Evolutionary conservation across 1,284 basidiomycete genomes (phyloP).

Genomic region (Quambalaria eucalypti): DNA sequence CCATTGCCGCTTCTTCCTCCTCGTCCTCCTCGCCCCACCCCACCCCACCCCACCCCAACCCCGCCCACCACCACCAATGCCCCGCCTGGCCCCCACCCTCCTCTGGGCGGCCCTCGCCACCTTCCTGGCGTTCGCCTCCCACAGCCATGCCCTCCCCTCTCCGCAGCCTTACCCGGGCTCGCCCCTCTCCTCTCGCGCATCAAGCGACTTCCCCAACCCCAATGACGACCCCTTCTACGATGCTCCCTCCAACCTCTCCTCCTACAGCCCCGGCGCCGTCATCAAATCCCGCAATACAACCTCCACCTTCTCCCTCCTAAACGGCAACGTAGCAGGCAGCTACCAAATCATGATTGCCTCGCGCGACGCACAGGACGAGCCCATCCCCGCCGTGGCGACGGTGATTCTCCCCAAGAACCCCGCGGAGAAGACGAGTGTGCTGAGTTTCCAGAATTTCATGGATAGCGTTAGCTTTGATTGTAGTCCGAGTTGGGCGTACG

Average conservation of each 20-base stretch:
- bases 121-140: too few species aligned
- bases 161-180: too few species aligned
- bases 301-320: background rate
- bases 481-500: conserved; percentile 7
- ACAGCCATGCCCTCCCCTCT: too few species aligned
- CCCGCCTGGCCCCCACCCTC: too few species aligned
- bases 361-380: background rate
- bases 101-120: too few species aligned
- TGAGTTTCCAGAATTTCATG: conserved; percentile 2
- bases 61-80: too few species aligned
- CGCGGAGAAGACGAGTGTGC: background rate
- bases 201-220: conserved; percentile 11
- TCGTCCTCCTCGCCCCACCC: too few species aligned
- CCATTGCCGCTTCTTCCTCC: too few species aligned
- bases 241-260: conserved; percentile 11
- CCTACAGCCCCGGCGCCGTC: conserved; percentile 20
- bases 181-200: too few species aligned
- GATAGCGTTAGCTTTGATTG: conserved; percentile 7
- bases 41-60: too few species aligned
- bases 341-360: conserved; percentile 9
- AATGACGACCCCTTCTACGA: conserved; percentile 27
- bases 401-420: conserved; percentile 3
- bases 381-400: conserved; percentile 10
- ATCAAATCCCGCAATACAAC: conserved; percentile 12
- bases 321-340: background rate